Evolutionary conservation across 2,329 filamentous ascomycete species (phyloP).

Genomic region (Talaromyces sp.): DNA sequence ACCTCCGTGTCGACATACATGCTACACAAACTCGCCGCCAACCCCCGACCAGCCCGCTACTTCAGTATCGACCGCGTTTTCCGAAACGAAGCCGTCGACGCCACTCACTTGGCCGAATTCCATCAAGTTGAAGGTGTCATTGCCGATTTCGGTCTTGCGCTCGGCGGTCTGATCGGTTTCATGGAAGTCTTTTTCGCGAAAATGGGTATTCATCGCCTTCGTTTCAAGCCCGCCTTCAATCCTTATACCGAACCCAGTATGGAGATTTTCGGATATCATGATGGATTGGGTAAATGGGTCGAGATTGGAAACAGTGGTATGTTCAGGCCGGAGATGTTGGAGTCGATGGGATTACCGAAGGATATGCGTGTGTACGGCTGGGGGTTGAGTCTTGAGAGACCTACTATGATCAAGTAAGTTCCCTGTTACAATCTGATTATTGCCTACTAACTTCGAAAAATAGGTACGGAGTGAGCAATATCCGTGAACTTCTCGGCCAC

Average conservation of each 20-base stretch:
- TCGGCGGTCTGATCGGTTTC: conserved; percentile 90
- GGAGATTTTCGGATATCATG: conserved; percentile 97
- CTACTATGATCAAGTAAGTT: conserved; percentile 93
- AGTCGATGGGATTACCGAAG: conserved; percentile 88
- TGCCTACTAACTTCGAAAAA: background rate
- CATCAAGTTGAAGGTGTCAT: conserved; percentile 99
- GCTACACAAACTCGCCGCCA: conserved; percentile 80
- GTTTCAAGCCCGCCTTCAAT: conserved; percentile 97
- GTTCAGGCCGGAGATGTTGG: conserved; percentile 97
- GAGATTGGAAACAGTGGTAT: conserved; percentile 98
- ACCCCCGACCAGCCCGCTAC: conserved; percentile 84
- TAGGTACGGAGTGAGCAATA: conserved; percentile 75
- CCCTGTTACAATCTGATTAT: conserved; percentile 12
- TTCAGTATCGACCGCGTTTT: conserved; percentile 99
- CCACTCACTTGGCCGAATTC: conserved; percentile 95
- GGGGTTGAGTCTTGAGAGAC: conserved; percentile 85
- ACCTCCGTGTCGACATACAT: conserved; percentile 89
- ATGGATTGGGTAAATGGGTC: conserved; percentile 82
- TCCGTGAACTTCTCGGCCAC: conserved; percentile 87
- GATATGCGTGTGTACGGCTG: conserved; percentile 93
- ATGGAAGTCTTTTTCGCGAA: conserved; percentile 95
- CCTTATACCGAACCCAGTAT: conserved; percentile 93
- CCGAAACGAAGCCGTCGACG: conserved; percentile 95
- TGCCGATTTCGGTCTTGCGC: conserved; percentile 87
- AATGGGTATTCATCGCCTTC: conserved; percentile 83